Evolutionary conservation across 352 stramenopile genomes (phyloP), one percentile per base, ranked within the genome.

Genomic region (Aphanomyces euteiches): DNA sequence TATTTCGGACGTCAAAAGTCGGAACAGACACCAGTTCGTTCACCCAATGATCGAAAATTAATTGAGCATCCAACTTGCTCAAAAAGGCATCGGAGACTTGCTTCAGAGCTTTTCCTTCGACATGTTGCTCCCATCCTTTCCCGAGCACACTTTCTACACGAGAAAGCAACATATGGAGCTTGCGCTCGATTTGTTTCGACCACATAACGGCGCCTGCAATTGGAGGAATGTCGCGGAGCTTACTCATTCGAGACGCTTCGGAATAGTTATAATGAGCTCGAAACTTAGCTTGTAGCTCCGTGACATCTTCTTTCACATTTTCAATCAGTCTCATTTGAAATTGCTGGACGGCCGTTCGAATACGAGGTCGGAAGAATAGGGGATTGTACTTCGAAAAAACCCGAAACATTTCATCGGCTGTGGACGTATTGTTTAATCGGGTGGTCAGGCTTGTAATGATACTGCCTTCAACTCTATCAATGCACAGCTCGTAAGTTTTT

Each of bases 151-250:
- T 95, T 70, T 98, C 90, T 72, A 99, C 97, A 45, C 97, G 85
- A n/a, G 92, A 86, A 58, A 99, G 89, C 5, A 99, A 82, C 67
- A 95, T 89, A 78, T 98, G 90, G 13, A 99, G 78, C 77, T 99
- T 98, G n/a, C 96, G 86, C 77, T 99, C 97, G 80, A 99, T 99
- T 80, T 99, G 97, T 74, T 98, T 98, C 15, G 97, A 97, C 98
- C 98, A 99, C 75, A 99, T 93, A 50, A 99, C 98, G 57, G 98
- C 98, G 37, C 96, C 97, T 41, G 93, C 93, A 43, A 99, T 95
- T 28, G 97, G 97, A 19, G 98, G 97, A 43, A 99, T 98, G 66
- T 99, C 97, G 56, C 96, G 87, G 36, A 99, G 73, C 66, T 95
- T 95, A 63, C 93, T 97, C 71, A 98, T 96, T 28, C 87, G 83